phyloP scores from a whole-genome alignment of 805 yeast species.

The Metschnikowia sp. region DNA sequence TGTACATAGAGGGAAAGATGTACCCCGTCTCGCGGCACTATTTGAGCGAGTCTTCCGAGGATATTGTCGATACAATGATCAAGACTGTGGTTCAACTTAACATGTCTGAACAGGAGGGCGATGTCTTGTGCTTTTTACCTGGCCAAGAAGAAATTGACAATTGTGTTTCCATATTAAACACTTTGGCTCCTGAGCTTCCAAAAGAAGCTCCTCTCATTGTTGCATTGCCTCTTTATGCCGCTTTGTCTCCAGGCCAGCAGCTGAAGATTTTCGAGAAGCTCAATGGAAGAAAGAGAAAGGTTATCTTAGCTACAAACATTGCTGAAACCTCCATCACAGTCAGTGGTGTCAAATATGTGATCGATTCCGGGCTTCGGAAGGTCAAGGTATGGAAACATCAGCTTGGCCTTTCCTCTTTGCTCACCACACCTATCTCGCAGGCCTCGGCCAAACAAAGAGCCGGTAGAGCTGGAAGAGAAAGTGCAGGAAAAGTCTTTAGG shows the following conservation, averaged over 20 bases:
- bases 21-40: conserved; percentile 77
- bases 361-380: conserved; percentile 90
- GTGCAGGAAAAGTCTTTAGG: conserved; percentile 80
- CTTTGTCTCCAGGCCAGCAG: conserved; percentile 83
- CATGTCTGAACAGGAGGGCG: conserved; percentile 78
- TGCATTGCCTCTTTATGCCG: conserved; percentile 88
- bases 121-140: conserved; percentile 85
- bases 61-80: conserved; percentile 75
- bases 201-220: conserved; percentile 71
- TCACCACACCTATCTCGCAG: conserved; percentile 89
- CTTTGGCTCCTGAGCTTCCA: conserved; percentile 63
- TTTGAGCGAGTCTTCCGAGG: conserved; percentile 64
- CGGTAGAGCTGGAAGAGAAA: conserved; percentile 99
- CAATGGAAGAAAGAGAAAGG: conserved; percentile 69
- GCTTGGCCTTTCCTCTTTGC: conserved; percentile 84
- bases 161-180: conserved; percentile 59
- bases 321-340: conserved; percentile 98
- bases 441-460: conserved; percentile 94
- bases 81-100: conserved; percentile 77
- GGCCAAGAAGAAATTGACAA: conserved; percentile 98
- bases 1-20: conserved; percentile 86
- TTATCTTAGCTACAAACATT: conserved; percentile 89
- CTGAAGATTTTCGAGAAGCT: conserved; percentile 70
- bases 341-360: conserved; percentile 87
- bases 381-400: conserved; percentile 95